Percentiles rank a stretch among this genome's conserved stretches.
Evolutionary conservation across 768 basidiomycete species (phyloP).

Genomic region (Saitozyma sp.): DNA sequence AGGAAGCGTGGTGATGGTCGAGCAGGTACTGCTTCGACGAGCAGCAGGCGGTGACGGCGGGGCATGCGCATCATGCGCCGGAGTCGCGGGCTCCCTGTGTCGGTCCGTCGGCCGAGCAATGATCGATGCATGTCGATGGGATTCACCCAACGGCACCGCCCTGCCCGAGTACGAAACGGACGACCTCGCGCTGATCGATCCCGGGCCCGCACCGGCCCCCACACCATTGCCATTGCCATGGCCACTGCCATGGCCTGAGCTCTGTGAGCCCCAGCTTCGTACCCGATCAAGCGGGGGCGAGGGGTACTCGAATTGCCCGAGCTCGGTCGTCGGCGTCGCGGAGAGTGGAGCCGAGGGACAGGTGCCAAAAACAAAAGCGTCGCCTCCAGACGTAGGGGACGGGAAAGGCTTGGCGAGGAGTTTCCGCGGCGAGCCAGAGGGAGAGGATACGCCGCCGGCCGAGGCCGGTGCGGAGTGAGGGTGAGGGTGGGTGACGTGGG

Average conservation of each 20-base stretch:
- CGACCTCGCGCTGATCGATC: conserved; percentile 4
- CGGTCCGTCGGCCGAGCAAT: conserved; percentile 4
- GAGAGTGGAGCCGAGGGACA: conserved; percentile 28
- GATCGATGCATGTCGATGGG: conserved; percentile 9
- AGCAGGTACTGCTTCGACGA: conserved; percentile 30
- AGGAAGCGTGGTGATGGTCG: conserved; percentile 33
- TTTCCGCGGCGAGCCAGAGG: too few relatives aligned
- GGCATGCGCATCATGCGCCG: neutral
- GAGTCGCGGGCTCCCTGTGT: neutral
- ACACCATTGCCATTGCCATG: neutral
- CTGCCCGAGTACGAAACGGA: conserved; percentile 4
- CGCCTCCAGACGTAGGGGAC: too few relatives aligned
- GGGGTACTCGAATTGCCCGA: conserved; percentile 49
- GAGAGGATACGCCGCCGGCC: too few relatives aligned
- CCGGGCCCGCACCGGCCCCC: neutral
- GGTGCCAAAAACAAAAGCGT: conserved; percentile 19
- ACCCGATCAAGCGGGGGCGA: neutral
- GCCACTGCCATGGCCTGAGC: neutral
- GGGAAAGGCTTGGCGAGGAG: too few relatives aligned
- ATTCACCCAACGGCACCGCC: conserved; percentile 7
- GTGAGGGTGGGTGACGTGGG: neutral
- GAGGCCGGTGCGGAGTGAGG: neutral
- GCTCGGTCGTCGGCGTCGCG: conserved; percentile 43
- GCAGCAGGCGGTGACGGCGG: conserved; percentile 21
- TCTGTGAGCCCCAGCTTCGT: neutral